phyloP scores from a whole-genome alignment of 2,329 filamentous ascomycete genomes.

The Ascochyta viciae-villosae region DNA sequence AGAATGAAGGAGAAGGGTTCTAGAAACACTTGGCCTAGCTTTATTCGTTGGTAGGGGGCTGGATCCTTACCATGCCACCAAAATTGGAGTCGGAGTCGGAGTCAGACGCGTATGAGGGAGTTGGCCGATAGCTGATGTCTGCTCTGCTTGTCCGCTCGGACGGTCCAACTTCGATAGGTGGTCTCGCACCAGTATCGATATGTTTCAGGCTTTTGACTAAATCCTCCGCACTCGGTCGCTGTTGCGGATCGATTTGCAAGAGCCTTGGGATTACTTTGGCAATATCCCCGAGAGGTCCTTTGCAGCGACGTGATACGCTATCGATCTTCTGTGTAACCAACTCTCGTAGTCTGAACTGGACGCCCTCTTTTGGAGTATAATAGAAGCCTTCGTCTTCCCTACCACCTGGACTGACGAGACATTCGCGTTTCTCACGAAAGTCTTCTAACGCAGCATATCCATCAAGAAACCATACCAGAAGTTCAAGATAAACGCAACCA shows the following conservation, averaged over 20 bases:
- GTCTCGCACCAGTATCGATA: not conserved
- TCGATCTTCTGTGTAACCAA: not conserved
- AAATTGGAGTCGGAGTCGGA: not conserved
- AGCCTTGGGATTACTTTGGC: not conserved
- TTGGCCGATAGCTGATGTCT: not conserved
- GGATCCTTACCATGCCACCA: not conserved
- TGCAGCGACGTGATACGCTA: not conserved
- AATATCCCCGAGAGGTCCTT: not conserved
- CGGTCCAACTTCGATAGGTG: not conserved
- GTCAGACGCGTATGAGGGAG: not conserved
- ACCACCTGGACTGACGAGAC: not conserved
- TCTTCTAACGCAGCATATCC: not conserved
- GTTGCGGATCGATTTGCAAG: not conserved
- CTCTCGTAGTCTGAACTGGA: not conserved
- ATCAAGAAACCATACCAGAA: slow-evolving; percentile 4
- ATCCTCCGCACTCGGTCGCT: not conserved
- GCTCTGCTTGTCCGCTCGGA: not conserved
- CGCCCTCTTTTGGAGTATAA: not conserved
- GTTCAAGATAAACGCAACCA: slow-evolving; percentile 4
- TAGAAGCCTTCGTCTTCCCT: slow-evolving; percentile 10
- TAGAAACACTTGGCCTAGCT: not conserved
- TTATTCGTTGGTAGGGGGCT: not conserved
- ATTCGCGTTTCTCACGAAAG: not conserved
- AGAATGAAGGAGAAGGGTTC: too few species aligned
- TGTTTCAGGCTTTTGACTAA: not conserved